Percentiles rank a stretch among this genome's conserved stretches.
phyloP scores from a whole-genome alignment of 345 rosid species.

The Linum tenue region DNA sequence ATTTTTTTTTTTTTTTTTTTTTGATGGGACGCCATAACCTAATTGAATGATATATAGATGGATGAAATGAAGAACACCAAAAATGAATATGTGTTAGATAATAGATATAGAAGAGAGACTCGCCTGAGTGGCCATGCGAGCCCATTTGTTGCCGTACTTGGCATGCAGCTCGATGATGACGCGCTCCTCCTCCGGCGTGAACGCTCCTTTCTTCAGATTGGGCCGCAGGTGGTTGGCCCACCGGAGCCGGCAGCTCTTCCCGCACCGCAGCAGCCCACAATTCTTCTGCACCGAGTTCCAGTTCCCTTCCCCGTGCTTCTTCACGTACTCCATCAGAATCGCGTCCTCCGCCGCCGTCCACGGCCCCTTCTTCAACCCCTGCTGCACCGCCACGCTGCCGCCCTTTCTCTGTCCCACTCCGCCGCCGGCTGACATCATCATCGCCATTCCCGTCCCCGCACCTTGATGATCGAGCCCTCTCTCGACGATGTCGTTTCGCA shows the following conservation, averaged over 20 bases:
- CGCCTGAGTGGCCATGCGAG: conserved; percentile 94
- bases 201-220: conserved; percentile 67
- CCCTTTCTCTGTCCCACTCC: conserved; percentile 5
- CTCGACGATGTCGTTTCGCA: too few species aligned
- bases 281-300: conserved; percentile 78
- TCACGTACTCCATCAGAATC: conserved; percentile 61
- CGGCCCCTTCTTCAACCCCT: conserved; percentile 71
- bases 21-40: too few species aligned
- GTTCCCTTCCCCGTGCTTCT: conserved; percentile 65
- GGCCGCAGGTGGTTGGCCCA: conserved; percentile 94
- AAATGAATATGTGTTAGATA: neutral
- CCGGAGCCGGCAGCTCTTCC: conserved; percentile 79
- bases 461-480: conserved; percentile 12
- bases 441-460: too few species aligned
- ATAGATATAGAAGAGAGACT: neutral
- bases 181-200: conserved; percentile 60
- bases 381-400: neutral
- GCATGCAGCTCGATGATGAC: conserved; percentile 73
- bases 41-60: too few species aligned
- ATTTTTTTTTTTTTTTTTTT: too few species aligned
- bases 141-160: conserved; percentile 82
- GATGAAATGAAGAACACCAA: too few species aligned
- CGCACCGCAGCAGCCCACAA: conserved; percentile 68
- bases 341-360: conserved; percentile 76
- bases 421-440: conserved; percentile 1